phyloP scores from a whole-genome alignment of 2,329 filamentous ascomycete species.

The Aspergillus quadricinctus region DNA sequence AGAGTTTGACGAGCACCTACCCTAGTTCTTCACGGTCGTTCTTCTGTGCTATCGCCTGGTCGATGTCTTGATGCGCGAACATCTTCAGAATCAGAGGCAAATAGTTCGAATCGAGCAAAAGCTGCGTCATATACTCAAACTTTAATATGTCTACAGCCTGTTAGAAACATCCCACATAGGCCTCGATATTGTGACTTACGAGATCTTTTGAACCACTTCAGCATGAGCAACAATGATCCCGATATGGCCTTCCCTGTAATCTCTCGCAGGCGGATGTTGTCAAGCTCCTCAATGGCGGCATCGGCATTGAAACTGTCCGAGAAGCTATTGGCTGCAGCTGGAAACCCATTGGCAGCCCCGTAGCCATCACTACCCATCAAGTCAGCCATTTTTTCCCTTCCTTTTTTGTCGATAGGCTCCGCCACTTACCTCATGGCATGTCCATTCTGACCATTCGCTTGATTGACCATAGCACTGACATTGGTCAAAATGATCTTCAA shows the following conservation, averaged over 20 bases:
- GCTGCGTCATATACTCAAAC: conserved; percentile 91
- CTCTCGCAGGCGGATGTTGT: conserved; percentile 75
- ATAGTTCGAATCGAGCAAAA: conserved; percentile 92
- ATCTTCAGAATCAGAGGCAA: conserved; percentile 88
- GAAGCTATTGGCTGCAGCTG: conserved; percentile 13
- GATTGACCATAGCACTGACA: conserved; percentile 75
- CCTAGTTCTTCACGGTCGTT: conserved; percentile 78
- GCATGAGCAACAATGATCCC: conserved; percentile 76
- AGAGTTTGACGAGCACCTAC: conserved; percentile 43
- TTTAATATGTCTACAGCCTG: conserved; percentile 71
- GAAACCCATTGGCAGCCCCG: conserved; percentile 21
- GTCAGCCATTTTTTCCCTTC: neutral
- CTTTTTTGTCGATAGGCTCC: conserved; percentile 6
- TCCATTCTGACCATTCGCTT: conserved; percentile 44
- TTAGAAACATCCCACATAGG: conserved; percentile 8
- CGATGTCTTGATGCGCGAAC: conserved; percentile 90
- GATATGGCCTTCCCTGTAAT: conserved; percentile 88
- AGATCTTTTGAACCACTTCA: conserved; percentile 96
- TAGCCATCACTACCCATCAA: conserved; percentile 20
- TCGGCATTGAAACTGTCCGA: conserved; percentile 28
- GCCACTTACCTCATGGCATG: conserved; percentile 47
- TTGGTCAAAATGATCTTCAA: conserved; percentile 84
- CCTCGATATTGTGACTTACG: conserved; percentile 54
- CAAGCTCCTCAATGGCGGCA: conserved; percentile 65
- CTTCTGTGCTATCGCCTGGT: conserved; percentile 80